Percentiles rank a stretch among this genome's conserved stretches.
phyloP scores from a whole-genome alignment of 306 rosid genomes.

The Delonix regia region DNA sequence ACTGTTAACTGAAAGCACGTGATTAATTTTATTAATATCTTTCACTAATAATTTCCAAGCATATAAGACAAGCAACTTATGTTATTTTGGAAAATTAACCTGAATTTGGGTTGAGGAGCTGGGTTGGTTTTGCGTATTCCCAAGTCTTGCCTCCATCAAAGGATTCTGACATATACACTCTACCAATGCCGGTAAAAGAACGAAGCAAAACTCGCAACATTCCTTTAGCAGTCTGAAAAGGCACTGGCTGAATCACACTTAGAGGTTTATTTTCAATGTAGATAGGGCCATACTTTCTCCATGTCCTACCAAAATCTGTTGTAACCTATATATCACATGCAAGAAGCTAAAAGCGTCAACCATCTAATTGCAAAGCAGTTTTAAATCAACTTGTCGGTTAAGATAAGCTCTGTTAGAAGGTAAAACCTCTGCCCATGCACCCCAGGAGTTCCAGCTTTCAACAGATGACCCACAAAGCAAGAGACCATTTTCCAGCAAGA shows the following conservation, averaged over 20 bases:
- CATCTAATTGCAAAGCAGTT: slow-evolving; percentile 3
- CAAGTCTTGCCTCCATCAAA: slow-evolving; percentile 74
- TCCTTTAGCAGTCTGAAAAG: slow-evolving; percentile 73
- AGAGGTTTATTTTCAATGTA: slow-evolving; percentile 62
- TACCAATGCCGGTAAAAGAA: slow-evolving; percentile 64
- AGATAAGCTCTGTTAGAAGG: slow-evolving; percentile 6
- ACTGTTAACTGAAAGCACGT: background rate
- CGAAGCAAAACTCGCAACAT: slow-evolving; percentile 82
- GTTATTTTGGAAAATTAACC: slow-evolving; percentile 51
- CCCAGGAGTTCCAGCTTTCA: slow-evolving; percentile 99
- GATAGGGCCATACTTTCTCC: slow-evolving; percentile 91
- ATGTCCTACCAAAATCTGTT: slow-evolving; percentile 64
- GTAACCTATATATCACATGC: slow-evolving; percentile 71
- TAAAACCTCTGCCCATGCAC: slow-evolving; percentile 91
- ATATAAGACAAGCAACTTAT: slow-evolving; percentile 16
- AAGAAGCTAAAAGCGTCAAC: slow-evolving; percentile 33
- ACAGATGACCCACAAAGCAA: slow-evolving; percentile 93
- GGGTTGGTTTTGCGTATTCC: slow-evolving; percentile 72
- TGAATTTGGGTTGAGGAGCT: slow-evolving; percentile 93
- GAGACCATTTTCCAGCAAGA: slow-evolving; percentile 81
- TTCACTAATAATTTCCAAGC: background rate
- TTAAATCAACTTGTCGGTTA: slow-evolving; percentile 17
- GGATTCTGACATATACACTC: slow-evolving; percentile 79
- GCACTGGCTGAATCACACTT: slow-evolving; percentile 92
- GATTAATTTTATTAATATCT: background rate